Percentiles rank a stretch among this genome's conserved stretches.
Conservation (phyloP, 1,139 yeast species). For the Debaryomyces udenii region DNA sequence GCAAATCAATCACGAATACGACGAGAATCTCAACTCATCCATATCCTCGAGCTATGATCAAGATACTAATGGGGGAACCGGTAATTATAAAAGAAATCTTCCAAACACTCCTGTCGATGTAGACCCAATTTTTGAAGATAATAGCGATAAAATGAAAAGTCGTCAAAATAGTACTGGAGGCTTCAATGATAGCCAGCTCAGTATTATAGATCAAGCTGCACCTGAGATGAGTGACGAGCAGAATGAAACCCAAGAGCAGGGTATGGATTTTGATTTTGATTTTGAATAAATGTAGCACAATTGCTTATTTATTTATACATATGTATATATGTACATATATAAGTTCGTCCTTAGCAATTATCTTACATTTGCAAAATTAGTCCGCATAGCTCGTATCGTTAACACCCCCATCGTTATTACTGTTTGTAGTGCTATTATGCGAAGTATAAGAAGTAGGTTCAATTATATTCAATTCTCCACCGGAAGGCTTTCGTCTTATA, state of each 20-base stretch:
- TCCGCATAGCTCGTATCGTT: not conserved
- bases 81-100: not conserved
- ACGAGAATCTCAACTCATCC: not conserved
- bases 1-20: slow-evolving; percentile 10
- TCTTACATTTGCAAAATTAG: not conserved
- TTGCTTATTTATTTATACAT: not conserved
- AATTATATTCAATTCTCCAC: slow-evolving; percentile 8
- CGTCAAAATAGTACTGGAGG: not conserved
- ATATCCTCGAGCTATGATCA: not conserved
- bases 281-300: slow-evolving; percentile 3
- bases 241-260: not conserved
- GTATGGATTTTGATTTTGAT: slow-evolving; percentile 8
- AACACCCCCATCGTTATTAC: not conserved
- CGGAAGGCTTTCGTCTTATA: slow-evolving; percentile 11
- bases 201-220: not conserved
- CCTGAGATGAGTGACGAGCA: not conserved
- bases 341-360: not conserved
- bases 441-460: slow-evolving; percentile 3
- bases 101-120: slow-evolving; percentile 5
- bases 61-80: not conserved
- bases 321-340: not conserved
- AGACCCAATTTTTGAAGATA: slow-evolving; percentile 5
- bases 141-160: not conserved
- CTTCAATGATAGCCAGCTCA: too few species aligned
- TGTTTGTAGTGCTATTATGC: not conserved